A percentile compares a stretch with the other conserved stretches of the same genome.
Conservation (phyloP, 768 basidiomycete species). For the Amanita molliuscula region DNA sequence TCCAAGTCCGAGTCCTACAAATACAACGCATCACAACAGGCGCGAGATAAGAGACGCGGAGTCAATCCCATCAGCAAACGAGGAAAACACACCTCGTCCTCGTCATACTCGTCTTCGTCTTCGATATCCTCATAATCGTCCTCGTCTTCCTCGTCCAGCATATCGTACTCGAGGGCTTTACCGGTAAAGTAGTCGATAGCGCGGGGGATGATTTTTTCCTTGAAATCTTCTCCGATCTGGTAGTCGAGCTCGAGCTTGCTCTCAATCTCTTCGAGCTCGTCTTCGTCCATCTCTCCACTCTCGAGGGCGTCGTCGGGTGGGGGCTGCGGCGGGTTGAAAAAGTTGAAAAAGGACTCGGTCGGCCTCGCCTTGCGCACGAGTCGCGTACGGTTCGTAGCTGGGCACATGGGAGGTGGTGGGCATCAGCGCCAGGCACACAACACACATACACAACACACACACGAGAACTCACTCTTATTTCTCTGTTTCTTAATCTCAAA, state of each 20-base stretch:
- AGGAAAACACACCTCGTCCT: constrained; percentile 40
- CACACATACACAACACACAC: neutral
- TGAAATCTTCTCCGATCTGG: constrained; percentile 96
- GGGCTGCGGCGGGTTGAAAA: constrained; percentile 78
- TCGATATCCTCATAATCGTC: constrained; percentile 53
- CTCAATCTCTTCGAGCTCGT: constrained; percentile 85
- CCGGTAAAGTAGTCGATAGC: constrained; percentile 98
- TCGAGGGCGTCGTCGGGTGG: constrained; percentile 62
- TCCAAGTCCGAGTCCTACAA: constrained; percentile 63
- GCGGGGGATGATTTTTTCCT: constrained; percentile 95
- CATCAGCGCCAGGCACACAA: too few species aligned
- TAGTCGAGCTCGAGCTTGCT: constrained; percentile 94
- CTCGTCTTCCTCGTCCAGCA: constrained; percentile 49
- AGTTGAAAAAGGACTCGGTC: constrained; percentile 97
- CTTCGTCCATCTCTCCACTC: constrained; percentile 65
- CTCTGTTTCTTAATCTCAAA: constrained; percentile 99
- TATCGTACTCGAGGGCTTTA: constrained; percentile 82
- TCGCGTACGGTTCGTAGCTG: constrained; percentile 81
- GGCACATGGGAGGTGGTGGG: too few species aligned
- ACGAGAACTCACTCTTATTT: constrained; percentile 75
- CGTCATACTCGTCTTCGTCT: constrained; percentile 50
- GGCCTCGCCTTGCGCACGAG: constrained; percentile 80
- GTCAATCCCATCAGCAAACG: constrained; percentile 4
- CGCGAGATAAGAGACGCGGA: neutral
- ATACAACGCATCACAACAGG: neutral